Percentiles rank a stretch among this genome's conserved stretches.
phyloP scores from a whole-genome alignment of 768 basidiomycete genomes.

The Mycena venus region DNA sequence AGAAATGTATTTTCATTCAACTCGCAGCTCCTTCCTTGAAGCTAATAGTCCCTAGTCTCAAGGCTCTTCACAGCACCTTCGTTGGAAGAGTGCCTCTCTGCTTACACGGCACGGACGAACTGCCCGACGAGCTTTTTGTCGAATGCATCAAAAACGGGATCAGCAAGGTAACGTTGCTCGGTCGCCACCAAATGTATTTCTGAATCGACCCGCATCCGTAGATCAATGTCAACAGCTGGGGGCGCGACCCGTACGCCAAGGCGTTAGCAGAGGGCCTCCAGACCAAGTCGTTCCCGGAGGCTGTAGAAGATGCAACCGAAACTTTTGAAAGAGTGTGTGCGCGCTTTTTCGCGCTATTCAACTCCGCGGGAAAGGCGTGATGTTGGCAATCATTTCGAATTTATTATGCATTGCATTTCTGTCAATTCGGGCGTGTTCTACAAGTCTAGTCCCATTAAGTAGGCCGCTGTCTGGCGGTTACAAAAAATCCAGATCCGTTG shows the following conservation, averaged over 20 bases:
- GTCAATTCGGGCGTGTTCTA: too few species aligned
- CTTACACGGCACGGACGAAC: conserved; percentile 60
- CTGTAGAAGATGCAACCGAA: conserved; percentile 59
- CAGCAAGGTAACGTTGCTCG: conserved; percentile 49
- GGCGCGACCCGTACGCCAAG: conserved; percentile 58
- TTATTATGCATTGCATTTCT: too few species aligned
- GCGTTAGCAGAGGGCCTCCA: conserved; percentile 47
- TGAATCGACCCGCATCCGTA: conserved; percentile 10
- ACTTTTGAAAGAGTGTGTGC: conserved; percentile 56
- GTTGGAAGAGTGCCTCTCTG: conserved; percentile 53
- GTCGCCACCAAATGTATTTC: background rate
- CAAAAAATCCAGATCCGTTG: too few species aligned
- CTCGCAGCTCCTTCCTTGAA: background rate
- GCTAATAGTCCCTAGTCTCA: conserved; percentile 43
- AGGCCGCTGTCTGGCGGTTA: too few species aligned
- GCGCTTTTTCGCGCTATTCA: conserved; percentile 56
- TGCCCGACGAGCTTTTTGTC: conserved; percentile 58
- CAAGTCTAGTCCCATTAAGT: too few species aligned
- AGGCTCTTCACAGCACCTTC: conserved; percentile 51
- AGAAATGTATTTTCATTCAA: conserved; percentile 49
- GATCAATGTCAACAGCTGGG: conserved; percentile 65
- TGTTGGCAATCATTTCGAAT: too few species aligned
- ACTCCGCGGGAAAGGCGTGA: conserved; percentile 56
- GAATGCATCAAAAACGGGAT: conserved; percentile 62
- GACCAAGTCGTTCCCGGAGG: conserved; percentile 58